Evolutionary conservation across 2,329 filamentous ascomycete species (phyloP), one percentile per base, ranked within the genome.

Genomic region (Trichophyton benhamiae): DNA sequence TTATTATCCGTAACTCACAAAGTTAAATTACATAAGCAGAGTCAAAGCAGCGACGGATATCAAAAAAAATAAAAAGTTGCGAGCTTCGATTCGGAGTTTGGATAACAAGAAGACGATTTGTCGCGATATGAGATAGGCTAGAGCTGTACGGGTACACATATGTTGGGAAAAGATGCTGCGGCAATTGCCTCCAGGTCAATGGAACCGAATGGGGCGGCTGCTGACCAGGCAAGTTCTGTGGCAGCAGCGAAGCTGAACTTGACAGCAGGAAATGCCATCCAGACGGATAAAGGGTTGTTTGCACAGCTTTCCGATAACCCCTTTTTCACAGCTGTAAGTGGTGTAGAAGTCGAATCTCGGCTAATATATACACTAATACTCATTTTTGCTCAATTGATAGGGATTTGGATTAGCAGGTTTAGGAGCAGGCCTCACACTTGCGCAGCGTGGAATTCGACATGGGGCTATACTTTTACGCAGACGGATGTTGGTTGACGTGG

Each of bases 331-430:
- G 78, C 77, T 57, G 77, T 79, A 73, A 64, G 71, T 62, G 41
- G 8, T n/a, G 7, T 46, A 42, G 15, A 22, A 1, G 17, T 60
- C 5, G 17, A 20, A 36, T n/a, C 9, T 5, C 15, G 4, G 22
- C 30, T 22, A 36, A 4, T 30, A 58, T 15, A 44, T 3, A 44
- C 9, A 13, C 33, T 44, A 38, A 42, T 20, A 42, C 15, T 27
- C 3, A 44, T 59, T 52, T 7, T n/a, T 53, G 44, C 33, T 13
- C 57, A 49, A 17, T 30, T 22, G 30, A 38, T 70, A 83, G 77
- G 91, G 94, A 68, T 89, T 97, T 68, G 94, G 94, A 67, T 87
- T 99, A 60, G 94, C 91, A 63, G 89, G 88, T 33, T 81, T 99
- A 59, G 94, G 91, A 65, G 89, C 91, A 38, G 87, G 83, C 46